Base-by-base conservation (phyloP, 148 eudicot genomes). In the Pharnaceum exiguum region DNA sequence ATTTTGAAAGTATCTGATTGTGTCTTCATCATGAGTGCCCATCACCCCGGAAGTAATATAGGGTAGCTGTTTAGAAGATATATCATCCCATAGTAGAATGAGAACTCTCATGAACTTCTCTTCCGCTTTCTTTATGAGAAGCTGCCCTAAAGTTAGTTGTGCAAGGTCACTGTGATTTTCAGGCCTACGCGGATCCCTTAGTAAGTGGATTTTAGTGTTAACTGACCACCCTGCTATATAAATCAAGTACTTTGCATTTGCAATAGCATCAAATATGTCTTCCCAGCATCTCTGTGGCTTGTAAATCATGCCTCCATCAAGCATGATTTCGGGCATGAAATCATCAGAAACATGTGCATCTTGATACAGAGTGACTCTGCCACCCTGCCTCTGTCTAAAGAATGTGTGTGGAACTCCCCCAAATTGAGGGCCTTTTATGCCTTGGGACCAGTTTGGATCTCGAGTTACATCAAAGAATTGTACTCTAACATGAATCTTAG, bases 191-290 rank as follows among this genome's bases (percentile, higher is more conserved):
- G 87, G 79, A 54, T 85, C 94, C 63, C 96, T 66, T 21, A 86
- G 55, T 52, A 89, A 67, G 12, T 67, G 69, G 21, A 86, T 77
- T 5, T 71, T 58, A 12, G 89, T 75, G 65, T 81, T 62, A 13
- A 89, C 74, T 0, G 94, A 85, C 96, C 96, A 89, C 6, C 96
- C 96, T 0, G 94, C 76, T 17, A 89, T 79, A 72, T 85, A 89
- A 36, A 89, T 76, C 44, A 85, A 71, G 67, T 77, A 69, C 24
- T 71, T 71, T 10, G 96, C 94, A 24, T 71, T 63, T 24, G 27
- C 73, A 26, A 89, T 83, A 8, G 90, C 94, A 43, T 85, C 83
- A 37, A 76, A 83, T 7, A 85, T 51, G 22, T 89, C 87, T 57
- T 81, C 83, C 90, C 90, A 89, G 15, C 96, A 89, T 48, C 84